Evolutionary conservation across 2,329 filamentous ascomycete genomes (phyloP), one percentile per base, ranked within the genome.

Genomic region (Colletotrichum sp.): DNA sequence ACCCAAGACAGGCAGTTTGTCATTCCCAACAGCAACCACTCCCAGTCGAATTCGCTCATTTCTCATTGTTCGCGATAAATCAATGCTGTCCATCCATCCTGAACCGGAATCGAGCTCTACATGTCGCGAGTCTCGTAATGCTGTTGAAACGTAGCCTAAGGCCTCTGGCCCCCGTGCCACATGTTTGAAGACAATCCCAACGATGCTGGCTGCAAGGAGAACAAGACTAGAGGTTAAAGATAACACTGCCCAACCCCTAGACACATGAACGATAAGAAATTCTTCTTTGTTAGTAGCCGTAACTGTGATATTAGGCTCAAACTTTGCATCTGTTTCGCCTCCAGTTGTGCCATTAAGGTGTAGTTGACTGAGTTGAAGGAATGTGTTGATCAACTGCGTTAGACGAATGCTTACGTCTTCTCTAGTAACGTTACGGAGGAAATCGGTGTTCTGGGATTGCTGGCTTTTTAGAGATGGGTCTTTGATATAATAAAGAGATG

Each of bases 331-430:
- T 1, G 0, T 0, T 24, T 57, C 22, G 52, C 52, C 0, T 8
- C 0, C 22, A 24, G 22, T 57, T 0, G 52, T 57, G 22, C 0
- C 0, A 4, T 57, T 57, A 1, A 26, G n/a, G 24, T 26, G 0
- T 10, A 57, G 0, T 26, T 57, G 52, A 26, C 52, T 0, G 3
- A 57, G 52, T 4, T 57, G 52, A 0, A 57, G 52, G 0, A 15
- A 6, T 0, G 52, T 16, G 22, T 57, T 57, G 15, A 57, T 16
- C 13, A 57, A 16, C 15, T 57, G 52, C 1, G 13, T 24, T 1
- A 67, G 9, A 10, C 63, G 62, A 12, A 36, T 7, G 3, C 63
- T 39, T 24, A 59, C 39, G 1, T 24, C 48, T 26, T 22, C 32
- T 18, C 1, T 30, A 1, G 55, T 32, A 34, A 36, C 18, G 6